Evolutionary conservation across 2,329 filamentous ascomycete genomes (phyloP).

Genomic region (Neurospora sp.): DNA sequence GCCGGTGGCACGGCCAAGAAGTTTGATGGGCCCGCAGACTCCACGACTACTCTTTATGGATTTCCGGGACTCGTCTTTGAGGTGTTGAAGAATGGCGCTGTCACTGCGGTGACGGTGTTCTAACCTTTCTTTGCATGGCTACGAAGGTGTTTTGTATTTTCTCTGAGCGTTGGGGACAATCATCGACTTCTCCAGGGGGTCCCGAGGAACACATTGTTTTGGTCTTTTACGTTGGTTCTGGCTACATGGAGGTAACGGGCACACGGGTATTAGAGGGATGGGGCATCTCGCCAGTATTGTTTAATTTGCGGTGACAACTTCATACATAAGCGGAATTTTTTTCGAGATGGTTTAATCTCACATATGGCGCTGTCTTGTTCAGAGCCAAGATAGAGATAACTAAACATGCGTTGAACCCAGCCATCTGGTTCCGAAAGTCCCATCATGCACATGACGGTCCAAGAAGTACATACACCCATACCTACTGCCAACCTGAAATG

Average conservation of each 20-base stretch:
- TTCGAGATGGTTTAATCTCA: not conserved
- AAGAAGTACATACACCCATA: not conserved
- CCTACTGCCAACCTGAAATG: not conserved
- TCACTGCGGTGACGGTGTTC: conserved; percentile 85
- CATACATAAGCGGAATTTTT: not conserved
- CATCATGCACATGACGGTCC: not conserved
- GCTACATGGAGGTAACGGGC: not conserved
- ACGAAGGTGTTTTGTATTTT: not conserved
- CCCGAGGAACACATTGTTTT: not conserved
- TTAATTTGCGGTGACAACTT: not conserved
- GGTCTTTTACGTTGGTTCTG: not conserved
- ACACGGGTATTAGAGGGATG: not conserved
- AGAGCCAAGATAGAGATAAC: not conserved
- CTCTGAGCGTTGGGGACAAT: not conserved
- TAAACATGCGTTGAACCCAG: not conserved
- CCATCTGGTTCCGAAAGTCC: not conserved
- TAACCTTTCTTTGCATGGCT: conserved; percentile 26
- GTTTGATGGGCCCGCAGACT: conserved; percentile 45
- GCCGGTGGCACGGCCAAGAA: conserved; percentile 37
- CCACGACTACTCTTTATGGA: conserved; percentile 76
- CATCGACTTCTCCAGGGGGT: not conserved
- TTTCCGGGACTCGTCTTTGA: conserved; percentile 94
- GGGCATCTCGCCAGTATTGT: not conserved
- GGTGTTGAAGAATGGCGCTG: conserved; percentile 82
- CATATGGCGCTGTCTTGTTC: not conserved